phyloP scores from a whole-genome alignment of 1,284 basidiomycete species.

The Kalmanozyma brasiliensis region DNA sequence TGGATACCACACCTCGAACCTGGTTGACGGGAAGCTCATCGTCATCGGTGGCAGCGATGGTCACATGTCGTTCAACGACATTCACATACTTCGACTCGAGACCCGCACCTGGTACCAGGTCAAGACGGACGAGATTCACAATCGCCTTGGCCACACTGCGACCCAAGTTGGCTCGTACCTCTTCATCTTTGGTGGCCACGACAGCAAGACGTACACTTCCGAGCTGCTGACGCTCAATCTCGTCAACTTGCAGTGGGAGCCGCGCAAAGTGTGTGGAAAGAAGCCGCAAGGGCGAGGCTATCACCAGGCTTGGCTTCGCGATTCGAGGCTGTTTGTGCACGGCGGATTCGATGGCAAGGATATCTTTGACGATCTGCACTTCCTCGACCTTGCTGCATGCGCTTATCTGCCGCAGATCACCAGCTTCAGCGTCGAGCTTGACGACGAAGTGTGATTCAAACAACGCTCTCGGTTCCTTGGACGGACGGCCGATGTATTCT shows the following conservation, averaged over 20 bases:
- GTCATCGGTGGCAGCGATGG: conserved; percentile 77
- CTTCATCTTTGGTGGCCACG: conserved; percentile 88
- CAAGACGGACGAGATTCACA: conserved; percentile 51
- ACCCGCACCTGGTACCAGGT: conserved; percentile 43
- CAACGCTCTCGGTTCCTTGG: conserved; percentile 1
- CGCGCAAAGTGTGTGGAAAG: conserved; percentile 75
- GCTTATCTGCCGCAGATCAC: conserved; percentile 93
- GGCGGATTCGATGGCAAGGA: conserved; percentile 86
- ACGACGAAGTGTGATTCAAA: conserved; percentile 23
- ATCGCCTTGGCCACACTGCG: conserved; percentile 82
- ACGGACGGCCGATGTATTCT: background rate
- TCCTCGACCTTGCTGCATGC: conserved; percentile 84
- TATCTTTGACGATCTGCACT: conserved; percentile 84
- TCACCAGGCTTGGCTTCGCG: conserved; percentile 81
- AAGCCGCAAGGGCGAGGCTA: conserved; percentile 81
- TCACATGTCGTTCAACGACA: conserved; percentile 79
- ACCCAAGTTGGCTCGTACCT: conserved; percentile 93
- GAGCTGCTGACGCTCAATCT: conserved; percentile 87
- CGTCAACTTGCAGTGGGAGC: conserved; percentile 76
- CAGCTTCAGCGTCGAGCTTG: conserved; percentile 50
- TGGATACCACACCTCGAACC: conserved; percentile 89
- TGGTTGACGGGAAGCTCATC: conserved; percentile 85
- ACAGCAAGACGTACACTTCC: conserved; percentile 79
- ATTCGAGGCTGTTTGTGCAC: conserved; percentile 84
- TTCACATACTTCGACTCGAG: conserved; percentile 82